These are phyloP conservation scores for Prunus yedoensis DNA, from an alignment of 331 rosid species.

Conservation along the genomic window DNA sequence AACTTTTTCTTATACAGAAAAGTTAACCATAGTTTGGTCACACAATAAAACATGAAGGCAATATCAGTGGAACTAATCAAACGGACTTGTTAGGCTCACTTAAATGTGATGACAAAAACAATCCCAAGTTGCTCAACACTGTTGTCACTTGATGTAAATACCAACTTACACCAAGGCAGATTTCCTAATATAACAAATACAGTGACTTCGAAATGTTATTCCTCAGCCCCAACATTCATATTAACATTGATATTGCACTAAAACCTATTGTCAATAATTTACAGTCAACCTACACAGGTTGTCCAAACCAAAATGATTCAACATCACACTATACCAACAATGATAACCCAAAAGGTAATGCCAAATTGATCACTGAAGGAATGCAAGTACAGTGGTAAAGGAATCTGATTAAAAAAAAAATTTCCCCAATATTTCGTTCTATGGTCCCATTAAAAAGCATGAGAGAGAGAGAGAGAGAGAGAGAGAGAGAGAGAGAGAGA, in stretches of 20 bases:
- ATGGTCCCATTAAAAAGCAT: too few species aligned
- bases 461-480: too few species aligned
- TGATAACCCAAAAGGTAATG: too few species aligned
- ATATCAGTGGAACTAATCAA: not conserved
- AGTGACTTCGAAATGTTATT: not conserved
- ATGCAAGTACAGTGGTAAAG: too few species aligned
- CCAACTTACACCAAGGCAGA: not conserved
- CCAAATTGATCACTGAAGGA: too few species aligned
- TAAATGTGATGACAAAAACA: too few species aligned
- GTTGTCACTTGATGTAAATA: not conserved
- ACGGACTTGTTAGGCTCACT: not conserved
- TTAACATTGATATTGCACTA: not conserved
- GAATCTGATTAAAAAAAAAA: too few species aligned
- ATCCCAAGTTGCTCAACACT: not conserved
- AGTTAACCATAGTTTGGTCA: not conserved
- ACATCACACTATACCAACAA: not conserved
- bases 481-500: too few species aligned
- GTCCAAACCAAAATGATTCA: not conserved
- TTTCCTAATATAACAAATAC: not conserved
- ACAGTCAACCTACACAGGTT: not conserved
- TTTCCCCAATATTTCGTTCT: too few species aligned
- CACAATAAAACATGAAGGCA: not conserved
- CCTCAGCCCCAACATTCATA: not conserved
- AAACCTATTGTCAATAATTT: not conserved
- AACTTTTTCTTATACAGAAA: not conserved